phyloP scores from a whole-genome alignment of 768 basidiomycete species.

The Leucosporidium creatinivorum region DNA sequence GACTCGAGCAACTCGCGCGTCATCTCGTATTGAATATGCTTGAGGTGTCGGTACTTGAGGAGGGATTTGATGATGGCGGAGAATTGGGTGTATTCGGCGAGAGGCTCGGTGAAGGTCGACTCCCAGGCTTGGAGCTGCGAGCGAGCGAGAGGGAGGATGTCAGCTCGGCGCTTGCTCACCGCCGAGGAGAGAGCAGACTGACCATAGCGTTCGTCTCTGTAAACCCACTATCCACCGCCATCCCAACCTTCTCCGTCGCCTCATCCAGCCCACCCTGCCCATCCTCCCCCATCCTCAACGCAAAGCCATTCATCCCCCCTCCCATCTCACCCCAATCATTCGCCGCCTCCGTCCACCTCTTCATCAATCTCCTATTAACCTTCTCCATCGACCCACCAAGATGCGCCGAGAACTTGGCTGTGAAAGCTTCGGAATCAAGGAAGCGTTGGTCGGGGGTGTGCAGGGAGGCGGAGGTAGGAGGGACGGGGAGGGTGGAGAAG shows the following conservation, averaged over 20 bases:
- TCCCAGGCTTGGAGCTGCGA: constrained; percentile 83
- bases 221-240: constrained; percentile 89
- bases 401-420: constrained; percentile 88
- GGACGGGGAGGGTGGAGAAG: constrained; percentile 82
- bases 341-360: constrained; percentile 80
- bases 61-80: constrained; percentile 89
- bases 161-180: background rate
- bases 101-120: constrained; percentile 87
- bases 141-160: background rate
- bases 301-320: constrained; percentile 38
- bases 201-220: constrained; percentile 85
- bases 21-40: constrained; percentile 96
- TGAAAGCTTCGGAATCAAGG: constrained; percentile 91
- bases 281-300: constrained; percentile 66
- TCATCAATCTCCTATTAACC: constrained; percentile 81
- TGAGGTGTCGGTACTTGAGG: constrained; percentile 90
- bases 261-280: constrained; percentile 54
- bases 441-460: constrained; percentile 90
- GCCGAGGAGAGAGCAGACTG: constrained; percentile 37
- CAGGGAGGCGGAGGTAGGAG: constrained; percentile 70
- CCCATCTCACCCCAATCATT: constrained; percentile 37
- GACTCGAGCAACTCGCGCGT: constrained; percentile 80
- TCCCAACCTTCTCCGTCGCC: constrained; percentile 92
- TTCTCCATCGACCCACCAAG: constrained; percentile 90
- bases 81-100: constrained; percentile 94